phyloP scores from a whole-genome alignment of 441 rosid species.

The Euphorbia schlechtendalii region DNA sequence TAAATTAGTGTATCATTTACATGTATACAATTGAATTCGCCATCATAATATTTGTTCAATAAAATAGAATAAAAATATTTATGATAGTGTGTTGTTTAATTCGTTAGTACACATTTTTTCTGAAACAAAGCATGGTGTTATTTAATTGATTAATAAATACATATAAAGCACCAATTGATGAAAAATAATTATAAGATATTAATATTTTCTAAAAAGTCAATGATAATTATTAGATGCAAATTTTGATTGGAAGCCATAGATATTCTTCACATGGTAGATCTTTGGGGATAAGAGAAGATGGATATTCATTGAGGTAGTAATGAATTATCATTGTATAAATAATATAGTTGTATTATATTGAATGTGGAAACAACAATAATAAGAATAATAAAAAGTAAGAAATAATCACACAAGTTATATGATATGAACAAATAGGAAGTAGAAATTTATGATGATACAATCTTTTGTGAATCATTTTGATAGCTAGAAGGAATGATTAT shows the following conservation, averaged over 20 bases:
- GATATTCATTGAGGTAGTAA: not conserved
- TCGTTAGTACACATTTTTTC: not conserved
- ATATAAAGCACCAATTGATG: conserved; percentile 7
- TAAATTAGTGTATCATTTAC: too few species aligned
- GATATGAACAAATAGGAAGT: too few species aligned
- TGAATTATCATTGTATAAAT: conserved; percentile 11
- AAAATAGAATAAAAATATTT: too few species aligned
- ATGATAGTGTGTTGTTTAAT: too few species aligned
- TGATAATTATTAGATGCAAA: conserved; percentile 17
- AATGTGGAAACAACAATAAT: too few species aligned
- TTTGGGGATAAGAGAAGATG: conserved; percentile 9
- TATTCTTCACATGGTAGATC: conserved; percentile 32
- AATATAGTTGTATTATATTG: too few species aligned
- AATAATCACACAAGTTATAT: too few species aligned
- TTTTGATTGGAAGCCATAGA: conserved; percentile 22
- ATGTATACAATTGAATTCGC: too few species aligned
- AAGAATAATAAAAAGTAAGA: too few species aligned
- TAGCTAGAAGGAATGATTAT: conserved; percentile 26
- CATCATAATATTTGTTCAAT: too few species aligned
- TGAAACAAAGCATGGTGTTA: not conserved
- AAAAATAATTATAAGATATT: conserved; percentile 12
- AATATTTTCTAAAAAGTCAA: conserved; percentile 14
- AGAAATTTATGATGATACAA: not conserved
- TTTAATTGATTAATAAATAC: not conserved
- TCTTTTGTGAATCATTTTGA: conserved; percentile 24